Percentiles rank a stretch among this genome's conserved stretches.
Conservation (phyloP, 306 rosid species). For the Potentilla sterilis region DNA sequence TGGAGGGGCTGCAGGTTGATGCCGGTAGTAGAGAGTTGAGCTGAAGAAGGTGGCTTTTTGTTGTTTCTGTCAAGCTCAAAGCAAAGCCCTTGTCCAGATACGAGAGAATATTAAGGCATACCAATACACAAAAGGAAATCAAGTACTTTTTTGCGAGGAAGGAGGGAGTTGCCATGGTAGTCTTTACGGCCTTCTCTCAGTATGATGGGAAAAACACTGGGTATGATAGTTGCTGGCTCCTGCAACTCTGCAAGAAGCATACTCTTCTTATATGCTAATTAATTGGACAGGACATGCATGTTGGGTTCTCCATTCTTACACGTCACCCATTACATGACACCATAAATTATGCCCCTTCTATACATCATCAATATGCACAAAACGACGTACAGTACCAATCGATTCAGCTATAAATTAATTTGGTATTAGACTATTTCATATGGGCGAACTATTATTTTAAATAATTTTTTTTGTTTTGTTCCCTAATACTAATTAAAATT, state of each 20-base stretch:
- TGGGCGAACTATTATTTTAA: too few species aligned
- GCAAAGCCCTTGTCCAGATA: slow-evolving; percentile 15
- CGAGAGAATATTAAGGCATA: not conserved
- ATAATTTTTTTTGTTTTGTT: too few species aligned
- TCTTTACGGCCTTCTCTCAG: not conserved
- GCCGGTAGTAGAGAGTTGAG: slow-evolving; percentile 53
- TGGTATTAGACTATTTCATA: not conserved
- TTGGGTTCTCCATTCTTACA: slow-evolving; percentile 9
- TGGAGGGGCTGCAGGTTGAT: slow-evolving; percentile 45
- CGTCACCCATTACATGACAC: slow-evolving; percentile 19
- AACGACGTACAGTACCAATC: not conserved
- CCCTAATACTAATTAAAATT: too few species aligned
- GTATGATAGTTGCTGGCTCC: not conserved
- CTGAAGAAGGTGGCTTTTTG: not conserved
- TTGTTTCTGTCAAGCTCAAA: not conserved
- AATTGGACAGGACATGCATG: not conserved
- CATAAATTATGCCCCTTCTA: not conserved
- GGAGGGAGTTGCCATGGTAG: slow-evolving; percentile 16
- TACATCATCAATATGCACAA: not conserved
- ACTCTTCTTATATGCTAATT: not conserved
- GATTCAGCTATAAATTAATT: not conserved
- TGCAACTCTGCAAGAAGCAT: not conserved
- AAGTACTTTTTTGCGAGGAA: not conserved
- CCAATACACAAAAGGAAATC: slow-evolving; percentile 1
- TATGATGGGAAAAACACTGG: not conserved